A percentile compares a stretch with the other conserved stretches of the same genome.
phyloP scores from a whole-genome alignment of 2,329 filamentous ascomycete genomes.

The Cladosporium sp. region DNA sequence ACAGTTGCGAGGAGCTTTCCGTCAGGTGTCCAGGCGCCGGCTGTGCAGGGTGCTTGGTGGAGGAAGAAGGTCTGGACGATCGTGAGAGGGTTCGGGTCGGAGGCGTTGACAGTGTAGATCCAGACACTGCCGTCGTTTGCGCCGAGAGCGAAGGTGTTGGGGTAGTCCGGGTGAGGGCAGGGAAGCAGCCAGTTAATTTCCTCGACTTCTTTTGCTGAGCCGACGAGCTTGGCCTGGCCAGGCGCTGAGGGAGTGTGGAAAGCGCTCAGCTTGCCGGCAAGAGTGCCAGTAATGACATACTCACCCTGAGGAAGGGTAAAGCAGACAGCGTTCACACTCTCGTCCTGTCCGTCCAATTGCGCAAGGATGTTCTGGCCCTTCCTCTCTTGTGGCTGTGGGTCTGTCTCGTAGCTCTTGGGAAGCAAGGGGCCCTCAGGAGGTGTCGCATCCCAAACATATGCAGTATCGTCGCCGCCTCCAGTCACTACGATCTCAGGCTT shows the following conservation, averaged over 20 bases:
- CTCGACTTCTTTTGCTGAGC: conserved; percentile 81
- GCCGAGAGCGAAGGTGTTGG: conserved; percentile 81
- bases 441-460: conserved; percentile 78
- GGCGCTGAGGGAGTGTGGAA: conserved; percentile 27
- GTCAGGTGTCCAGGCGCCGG: conserved; percentile 85
- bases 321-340: conserved; percentile 80
- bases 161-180: conserved; percentile 66
- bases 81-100: conserved; percentile 61
- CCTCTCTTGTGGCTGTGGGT: conserved; percentile 54
- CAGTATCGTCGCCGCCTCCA: conserved; percentile 79
- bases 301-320: conserved; percentile 83
- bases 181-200: conserved; percentile 88
- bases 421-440: conserved; percentile 60
- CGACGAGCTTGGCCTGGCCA: conserved; percentile 54
- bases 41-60: conserved; percentile 80
- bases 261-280: conserved; percentile 77
- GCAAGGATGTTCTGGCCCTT: conserved; percentile 63
- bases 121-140: conserved; percentile 89
- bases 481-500: conserved; percentile 76
- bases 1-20: conserved; percentile 84
- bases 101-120: conserved; percentile 82
- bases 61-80: conserved; percentile 91
- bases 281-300: conserved; percentile 77
- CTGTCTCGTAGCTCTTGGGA: conserved; percentile 69
- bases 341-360: conserved; percentile 81